phyloP scores from a whole-genome alignment of 2,329 filamentous ascomycete species.

The Chrysoporthe cubensis region DNA sequence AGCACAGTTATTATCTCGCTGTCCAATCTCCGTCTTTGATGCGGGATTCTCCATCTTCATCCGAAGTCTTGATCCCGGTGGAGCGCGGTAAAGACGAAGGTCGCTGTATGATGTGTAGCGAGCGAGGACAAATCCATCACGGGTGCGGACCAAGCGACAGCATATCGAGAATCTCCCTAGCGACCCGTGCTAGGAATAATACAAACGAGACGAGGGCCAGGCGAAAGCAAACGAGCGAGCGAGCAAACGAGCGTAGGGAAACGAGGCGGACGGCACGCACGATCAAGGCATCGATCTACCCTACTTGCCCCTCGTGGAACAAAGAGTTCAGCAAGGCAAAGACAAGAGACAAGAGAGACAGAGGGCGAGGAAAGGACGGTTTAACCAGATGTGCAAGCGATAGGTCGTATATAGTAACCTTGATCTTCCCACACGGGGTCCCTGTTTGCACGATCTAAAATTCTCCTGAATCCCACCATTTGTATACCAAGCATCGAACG shows the following conservation, averaged over 20 bases:
- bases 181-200: slow-evolving; percentile 1
- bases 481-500: slow-evolving; percentile 19
- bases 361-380: slow-evolving; percentile 1
- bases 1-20: slow-evolving; percentile 14
- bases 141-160: slow-evolving; percentile 5
- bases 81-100: not conserved
- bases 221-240: slow-evolving; percentile 10
- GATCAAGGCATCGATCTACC: slow-evolving; percentile 10
- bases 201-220: not conserved
- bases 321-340: slow-evolving; percentile 4
- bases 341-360: slow-evolving; percentile 6
- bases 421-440: not conserved
- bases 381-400: slow-evolving; percentile 12
- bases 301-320: not conserved
- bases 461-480: slow-evolving; percentile 16
- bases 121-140: slow-evolving; percentile 21
- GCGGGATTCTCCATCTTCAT: not conserved
- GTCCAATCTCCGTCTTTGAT: slow-evolving; percentile 15
- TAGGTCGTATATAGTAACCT: slow-evolving; percentile 19
- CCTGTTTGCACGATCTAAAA: slow-evolving; percentile 1
- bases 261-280: not conserved
- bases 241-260: slow-evolving; percentile 17
- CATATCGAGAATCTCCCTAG: slow-evolving; percentile 14
- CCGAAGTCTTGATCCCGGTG: not conserved
- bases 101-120: slow-evolving; percentile 11